phyloP scores from a whole-genome alignment of 148 eudicot species.

The Silene uniflora region DNA sequence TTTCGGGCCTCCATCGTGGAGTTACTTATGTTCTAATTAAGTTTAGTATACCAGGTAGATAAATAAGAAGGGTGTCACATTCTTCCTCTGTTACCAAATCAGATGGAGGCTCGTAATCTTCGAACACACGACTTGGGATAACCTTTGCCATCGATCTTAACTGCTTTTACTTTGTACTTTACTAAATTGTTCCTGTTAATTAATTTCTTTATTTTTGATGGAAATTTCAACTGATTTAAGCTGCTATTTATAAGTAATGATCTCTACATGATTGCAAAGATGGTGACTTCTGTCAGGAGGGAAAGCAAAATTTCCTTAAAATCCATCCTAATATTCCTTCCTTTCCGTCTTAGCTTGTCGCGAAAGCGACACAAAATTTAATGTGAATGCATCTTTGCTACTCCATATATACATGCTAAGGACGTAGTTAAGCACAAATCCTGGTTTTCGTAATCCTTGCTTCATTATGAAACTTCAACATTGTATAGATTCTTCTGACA shows the following conservation, averaged over 20 bases:
- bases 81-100: slow-evolving; percentile 38
- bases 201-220: slow-evolving; percentile 2
- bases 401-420: not conserved
- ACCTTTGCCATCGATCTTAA: slow-evolving; percentile 17
- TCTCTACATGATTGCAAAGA: not conserved
- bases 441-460: not conserved
- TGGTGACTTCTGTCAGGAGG: slow-evolving; percentile 28
- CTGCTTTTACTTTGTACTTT: not conserved
- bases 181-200: slow-evolving; percentile 10
- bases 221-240: not conserved
- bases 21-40: not conserved
- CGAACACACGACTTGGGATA: slow-evolving; percentile 26
- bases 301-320: slow-evolving; percentile 8
- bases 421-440: not conserved
- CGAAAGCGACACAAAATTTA: not conserved
- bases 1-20: too few species aligned
- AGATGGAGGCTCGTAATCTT: slow-evolving; percentile 40
- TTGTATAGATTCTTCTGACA: slow-evolving; percentile 19
- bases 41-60: slow-evolving; percentile 50
- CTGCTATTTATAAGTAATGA: slow-evolving; percentile 4
- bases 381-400: not conserved
- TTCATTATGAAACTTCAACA: slow-evolving; percentile 2
- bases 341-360: not conserved
- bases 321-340: not conserved
- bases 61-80: slow-evolving; percentile 44